These are phyloP conservation scores for Bolboschoenoplectus hybrid DNA, from an alignment of 202 grass and related monocot genomes.

Conservation along the genomic window DNA sequence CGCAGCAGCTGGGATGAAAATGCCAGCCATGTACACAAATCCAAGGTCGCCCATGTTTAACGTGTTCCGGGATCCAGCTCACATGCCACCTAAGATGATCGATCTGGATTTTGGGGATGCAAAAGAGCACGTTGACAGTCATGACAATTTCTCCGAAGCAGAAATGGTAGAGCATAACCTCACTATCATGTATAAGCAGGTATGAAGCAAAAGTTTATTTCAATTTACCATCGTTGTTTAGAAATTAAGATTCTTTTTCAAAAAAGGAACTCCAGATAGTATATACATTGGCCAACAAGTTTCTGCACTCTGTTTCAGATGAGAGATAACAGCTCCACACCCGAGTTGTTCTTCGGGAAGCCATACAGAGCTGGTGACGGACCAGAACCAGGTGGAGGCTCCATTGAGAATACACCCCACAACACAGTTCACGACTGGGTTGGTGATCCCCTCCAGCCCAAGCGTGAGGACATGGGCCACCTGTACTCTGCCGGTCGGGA, in stretches of 20 bases:
- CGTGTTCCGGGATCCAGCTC: slow-evolving; percentile 31
- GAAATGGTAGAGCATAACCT: slow-evolving; percentile 48
- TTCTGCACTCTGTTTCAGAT: slow-evolving; percentile 38
- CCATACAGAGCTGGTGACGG: background rate
- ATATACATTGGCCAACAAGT: background rate
- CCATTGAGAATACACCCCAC: slow-evolving; percentile 29
- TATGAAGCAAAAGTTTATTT: background rate
- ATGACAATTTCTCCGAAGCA: slow-evolving; percentile 26
- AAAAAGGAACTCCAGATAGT: too few relatives aligned
- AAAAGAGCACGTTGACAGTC: background rate
- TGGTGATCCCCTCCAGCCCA: slow-evolving; percentile 9
- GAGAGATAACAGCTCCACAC: slow-evolving; percentile 26
- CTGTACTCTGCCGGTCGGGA: slow-evolving; percentile 32
- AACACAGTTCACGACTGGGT: slow-evolving; percentile 17
- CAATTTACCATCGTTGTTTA: too few relatives aligned
- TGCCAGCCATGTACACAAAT: slow-evolving; percentile 45
- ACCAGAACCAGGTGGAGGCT: background rate
- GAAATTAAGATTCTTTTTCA: background rate
- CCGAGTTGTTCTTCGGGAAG: slow-evolving; percentile 5
- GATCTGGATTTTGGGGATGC: slow-evolving; percentile 39
- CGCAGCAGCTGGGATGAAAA: slow-evolving; percentile 43
- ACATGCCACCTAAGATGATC: slow-evolving; percentile 39
- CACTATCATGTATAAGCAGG: slow-evolving; percentile 48
- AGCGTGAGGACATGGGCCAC: slow-evolving; percentile 46
- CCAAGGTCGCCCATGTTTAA: slow-evolving; percentile 31